Evolutionary conservation across 331 rosid species (phyloP).

Genomic region (Malus hybrid): DNA sequence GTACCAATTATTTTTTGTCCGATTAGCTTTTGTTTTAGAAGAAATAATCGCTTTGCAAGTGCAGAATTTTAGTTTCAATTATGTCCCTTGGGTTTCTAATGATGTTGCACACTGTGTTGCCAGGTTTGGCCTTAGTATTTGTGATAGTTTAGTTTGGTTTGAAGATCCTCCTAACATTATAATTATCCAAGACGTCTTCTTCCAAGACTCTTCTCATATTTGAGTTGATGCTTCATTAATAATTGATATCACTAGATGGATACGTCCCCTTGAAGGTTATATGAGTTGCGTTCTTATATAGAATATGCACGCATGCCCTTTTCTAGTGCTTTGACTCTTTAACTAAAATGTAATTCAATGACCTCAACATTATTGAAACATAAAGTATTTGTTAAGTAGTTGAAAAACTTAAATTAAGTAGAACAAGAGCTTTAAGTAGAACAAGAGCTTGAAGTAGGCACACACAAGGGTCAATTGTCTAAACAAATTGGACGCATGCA

Average conservation of each 20-base stretch:
- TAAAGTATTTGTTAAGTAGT: background rate
- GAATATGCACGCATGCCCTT: background rate
- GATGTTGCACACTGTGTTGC: too few species aligned
- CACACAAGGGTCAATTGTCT: background rate
- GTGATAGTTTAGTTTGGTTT: too few species aligned
- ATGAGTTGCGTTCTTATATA: background rate
- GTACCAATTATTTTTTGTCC: too few species aligned
- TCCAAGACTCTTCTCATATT: too few species aligned
- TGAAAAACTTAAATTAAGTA: background rate
- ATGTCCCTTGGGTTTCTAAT: too few species aligned
- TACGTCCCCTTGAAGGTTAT: background rate
- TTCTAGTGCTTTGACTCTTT: background rate
- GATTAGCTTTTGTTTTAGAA: too few species aligned
- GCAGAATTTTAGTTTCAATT: too few species aligned
- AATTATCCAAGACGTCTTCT: too few species aligned
- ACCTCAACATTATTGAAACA: background rate
- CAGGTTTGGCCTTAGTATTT: too few species aligned
- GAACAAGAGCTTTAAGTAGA: background rate
- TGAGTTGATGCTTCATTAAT: too few species aligned
- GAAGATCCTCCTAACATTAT: too few species aligned
- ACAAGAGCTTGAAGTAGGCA: background rate
- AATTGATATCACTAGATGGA: background rate
- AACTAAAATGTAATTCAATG: background rate
- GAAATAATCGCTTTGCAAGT: too few species aligned
- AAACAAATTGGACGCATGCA: background rate